Percentiles rank a stretch among this genome's conserved stretches.
phyloP scores from a whole-genome alignment of 371 early-diverging fungal species.

The Zychaea mexicana region DNA sequence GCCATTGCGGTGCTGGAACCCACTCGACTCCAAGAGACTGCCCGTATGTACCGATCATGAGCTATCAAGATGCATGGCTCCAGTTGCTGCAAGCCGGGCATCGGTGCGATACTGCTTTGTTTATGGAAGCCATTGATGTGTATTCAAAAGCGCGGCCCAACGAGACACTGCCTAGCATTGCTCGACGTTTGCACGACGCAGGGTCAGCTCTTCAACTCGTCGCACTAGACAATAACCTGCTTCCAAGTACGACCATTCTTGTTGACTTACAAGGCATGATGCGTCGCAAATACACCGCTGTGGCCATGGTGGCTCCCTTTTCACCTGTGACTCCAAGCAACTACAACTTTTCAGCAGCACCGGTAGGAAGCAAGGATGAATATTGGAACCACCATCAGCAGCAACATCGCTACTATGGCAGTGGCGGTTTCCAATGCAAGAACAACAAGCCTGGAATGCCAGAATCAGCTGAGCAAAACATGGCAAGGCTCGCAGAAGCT shows the following conservation, averaged over 20 bases:
- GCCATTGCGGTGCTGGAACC: slow-evolving; percentile 15
- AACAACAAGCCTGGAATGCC: slow-evolving; percentile 10
- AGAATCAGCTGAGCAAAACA: slow-evolving; percentile 8
- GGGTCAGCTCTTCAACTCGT: slow-evolving; percentile 13
- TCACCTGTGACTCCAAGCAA: no score
- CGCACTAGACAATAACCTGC: slow-evolving; percentile 8
- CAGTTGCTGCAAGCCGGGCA: slow-evolving; percentile 4
- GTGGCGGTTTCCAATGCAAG: not conserved
- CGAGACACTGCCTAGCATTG: slow-evolving; percentile 15
- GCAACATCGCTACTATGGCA: not conserved
- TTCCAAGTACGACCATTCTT: slow-evolving; percentile 10
- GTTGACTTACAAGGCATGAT: slow-evolving; percentile 17
- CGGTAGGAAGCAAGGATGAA: no score
- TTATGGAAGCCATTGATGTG: slow-evolving; percentile 13
- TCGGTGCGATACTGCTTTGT: not conserved
- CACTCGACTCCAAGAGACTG: slow-evolving; percentile 13
- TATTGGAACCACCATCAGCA: not conserved
- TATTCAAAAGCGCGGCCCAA: slow-evolving; percentile 18
- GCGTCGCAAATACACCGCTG: slow-evolving; percentile 9
- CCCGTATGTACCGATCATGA: slow-evolving; percentile 11
- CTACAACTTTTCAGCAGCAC: no score
- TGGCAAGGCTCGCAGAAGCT: slow-evolving; percentile 16
- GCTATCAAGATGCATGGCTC: slow-evolving; percentile 11
- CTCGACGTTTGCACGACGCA: slow-evolving; percentile 1
- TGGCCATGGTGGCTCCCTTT: not conserved